These are phyloP conservation scores for Coriaria nepalensis DNA, from an alignment of 306 rosid species.

Conservation along the genomic window DNA sequence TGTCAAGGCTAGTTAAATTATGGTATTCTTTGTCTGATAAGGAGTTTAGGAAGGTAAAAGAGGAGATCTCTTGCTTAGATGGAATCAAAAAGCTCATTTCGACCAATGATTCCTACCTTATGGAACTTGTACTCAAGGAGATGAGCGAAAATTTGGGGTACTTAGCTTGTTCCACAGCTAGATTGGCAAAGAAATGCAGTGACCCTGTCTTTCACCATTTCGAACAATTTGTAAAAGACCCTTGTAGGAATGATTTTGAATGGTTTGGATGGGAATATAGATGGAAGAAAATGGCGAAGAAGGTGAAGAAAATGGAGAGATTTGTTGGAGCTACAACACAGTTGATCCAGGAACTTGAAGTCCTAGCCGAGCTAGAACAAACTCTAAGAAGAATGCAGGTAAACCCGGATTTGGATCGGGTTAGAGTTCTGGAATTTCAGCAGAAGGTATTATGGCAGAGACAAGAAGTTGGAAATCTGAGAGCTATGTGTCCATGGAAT, in stretches of 20 bases:
- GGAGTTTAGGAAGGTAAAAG: conserved; percentile 33
- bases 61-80: conserved; percentile 31
- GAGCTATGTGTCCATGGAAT: conserved; percentile 59
- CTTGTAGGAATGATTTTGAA: conserved; percentile 22
- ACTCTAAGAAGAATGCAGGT: conserved; percentile 38
- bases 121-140: conserved; percentile 61
- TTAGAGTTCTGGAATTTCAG: conserved; percentile 34
- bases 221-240: conserved; percentile 43
- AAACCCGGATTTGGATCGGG: conserved; percentile 11
- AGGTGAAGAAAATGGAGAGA: conserved; percentile 75
- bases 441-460: conserved; percentile 51
- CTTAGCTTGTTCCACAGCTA: conserved; percentile 42
- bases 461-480: conserved; percentile 44
- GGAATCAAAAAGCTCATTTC: conserved; percentile 60
- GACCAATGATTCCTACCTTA: conserved; percentile 36
- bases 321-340: conserved; percentile 41
- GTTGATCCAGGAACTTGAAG: conserved; percentile 46
- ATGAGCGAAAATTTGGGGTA: conserved; percentile 35
- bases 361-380: conserved; percentile 46
- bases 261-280: conserved; percentile 67
- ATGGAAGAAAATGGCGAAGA: conserved; percentile 74
- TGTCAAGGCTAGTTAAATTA: conserved; percentile 51
- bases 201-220: conserved; percentile 45
- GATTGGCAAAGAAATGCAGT: conserved; percentile 52
- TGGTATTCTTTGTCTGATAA: conserved; percentile 55